phyloP scores from a whole-genome alignment of 805 yeast genomes.

The Metschnikowia vanudenii region DNA sequence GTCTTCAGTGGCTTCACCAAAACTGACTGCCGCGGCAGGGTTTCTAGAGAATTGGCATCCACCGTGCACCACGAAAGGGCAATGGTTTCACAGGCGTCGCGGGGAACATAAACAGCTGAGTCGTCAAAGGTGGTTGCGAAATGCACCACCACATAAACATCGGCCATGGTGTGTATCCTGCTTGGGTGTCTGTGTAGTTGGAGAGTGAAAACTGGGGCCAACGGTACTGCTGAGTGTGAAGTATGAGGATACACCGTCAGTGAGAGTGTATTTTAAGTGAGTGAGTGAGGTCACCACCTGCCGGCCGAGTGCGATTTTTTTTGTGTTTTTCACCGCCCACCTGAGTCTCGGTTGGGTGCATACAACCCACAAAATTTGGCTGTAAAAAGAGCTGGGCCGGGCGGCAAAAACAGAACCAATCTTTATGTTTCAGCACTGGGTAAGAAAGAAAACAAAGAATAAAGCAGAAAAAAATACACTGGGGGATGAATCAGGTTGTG shows the following conservation, averaged over 20 bases:
- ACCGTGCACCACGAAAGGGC: constrained; percentile 68
- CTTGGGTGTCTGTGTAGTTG: not conserved
- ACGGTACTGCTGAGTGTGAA: not conserved
- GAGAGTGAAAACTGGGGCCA: too few species aligned
- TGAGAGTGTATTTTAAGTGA: not conserved
- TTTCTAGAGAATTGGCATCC: constrained; percentile 50
- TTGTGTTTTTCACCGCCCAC: not conserved
- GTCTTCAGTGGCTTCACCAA: constrained; percentile 62
- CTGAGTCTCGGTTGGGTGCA: not conserved
- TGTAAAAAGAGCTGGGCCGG: not conserved
- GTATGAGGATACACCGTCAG: not conserved
- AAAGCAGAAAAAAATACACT: not conserved
- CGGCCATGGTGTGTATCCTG: constrained; percentile 37
- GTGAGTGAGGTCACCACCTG: constrained; percentile 6
- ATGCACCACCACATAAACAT: constrained; percentile 59
- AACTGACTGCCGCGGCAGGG: constrained; percentile 42
- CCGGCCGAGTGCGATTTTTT: constrained; percentile 7
- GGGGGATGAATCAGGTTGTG: too few species aligned
- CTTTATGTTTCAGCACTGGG: not conserved
- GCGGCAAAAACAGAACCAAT: not conserved
- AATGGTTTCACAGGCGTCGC: constrained; percentile 66
- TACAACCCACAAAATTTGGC: not conserved
- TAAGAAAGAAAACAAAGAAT: not conserved
- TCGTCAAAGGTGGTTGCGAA: constrained; percentile 69
- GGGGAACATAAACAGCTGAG: constrained; percentile 52